phyloP scores from a whole-genome alignment of 257 asterid species.

The Nicotiana sylvestris region DNA sequence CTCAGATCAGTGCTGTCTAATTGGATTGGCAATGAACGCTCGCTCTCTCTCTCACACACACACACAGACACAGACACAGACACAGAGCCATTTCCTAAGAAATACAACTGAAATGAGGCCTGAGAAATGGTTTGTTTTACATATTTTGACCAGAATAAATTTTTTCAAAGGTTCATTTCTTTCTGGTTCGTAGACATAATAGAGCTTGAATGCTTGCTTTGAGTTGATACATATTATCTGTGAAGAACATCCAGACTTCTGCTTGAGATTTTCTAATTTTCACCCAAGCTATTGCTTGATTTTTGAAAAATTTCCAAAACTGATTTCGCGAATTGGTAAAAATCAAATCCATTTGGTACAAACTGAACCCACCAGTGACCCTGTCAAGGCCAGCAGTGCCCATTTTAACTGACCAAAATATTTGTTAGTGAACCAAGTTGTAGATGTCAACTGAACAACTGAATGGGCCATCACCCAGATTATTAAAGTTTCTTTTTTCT shows the following conservation, averaged over 20 bases:
- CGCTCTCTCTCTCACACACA: background rate
- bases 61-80: no score
- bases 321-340: background rate
- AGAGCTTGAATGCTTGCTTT: background rate
- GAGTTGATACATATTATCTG: background rate
- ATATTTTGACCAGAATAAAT: background rate
- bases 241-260: constrained; percentile 1
- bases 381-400: background rate
- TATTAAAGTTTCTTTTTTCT: background rate
- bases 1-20: background rate
- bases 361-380: background rate
- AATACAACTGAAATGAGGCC: background rate
- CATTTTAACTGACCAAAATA: background rate
- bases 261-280: background rate
- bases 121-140: background rate
- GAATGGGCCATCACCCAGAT: background rate
- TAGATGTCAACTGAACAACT: constrained; percentile 3
- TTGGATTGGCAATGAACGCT: background rate
- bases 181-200: background rate
- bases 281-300: background rate
- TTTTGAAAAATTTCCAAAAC: background rate
- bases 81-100: background rate
- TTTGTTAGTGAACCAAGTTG: constrained; percentile 5
- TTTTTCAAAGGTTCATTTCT: background rate
- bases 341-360: background rate